Percentiles rank a stretch among this genome's conserved stretches.
Conservation (phyloP, 163 green algal species). For the Chlamydomonas reinhardtii region DNA sequence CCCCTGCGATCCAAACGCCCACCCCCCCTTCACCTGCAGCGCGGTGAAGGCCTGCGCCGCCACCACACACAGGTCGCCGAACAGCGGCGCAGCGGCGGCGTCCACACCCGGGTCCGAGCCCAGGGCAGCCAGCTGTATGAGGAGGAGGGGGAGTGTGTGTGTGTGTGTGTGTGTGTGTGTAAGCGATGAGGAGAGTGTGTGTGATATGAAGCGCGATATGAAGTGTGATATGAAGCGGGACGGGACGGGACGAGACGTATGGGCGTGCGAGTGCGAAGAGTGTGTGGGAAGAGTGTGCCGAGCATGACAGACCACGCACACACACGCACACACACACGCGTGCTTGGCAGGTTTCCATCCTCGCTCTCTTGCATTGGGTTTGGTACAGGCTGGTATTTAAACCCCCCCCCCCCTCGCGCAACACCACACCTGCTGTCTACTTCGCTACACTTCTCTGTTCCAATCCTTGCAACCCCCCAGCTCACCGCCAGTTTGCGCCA, state of each 20-base stretch:
- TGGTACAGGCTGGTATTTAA: too few relatives aligned
- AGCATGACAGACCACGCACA: background rate
- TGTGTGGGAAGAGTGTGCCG: too few relatives aligned
- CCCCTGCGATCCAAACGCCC: background rate
- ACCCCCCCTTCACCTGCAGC: conserved; percentile 33
- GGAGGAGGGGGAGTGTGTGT: background rate
- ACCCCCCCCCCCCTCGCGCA: too few relatives aligned
- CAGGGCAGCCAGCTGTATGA: background rate
- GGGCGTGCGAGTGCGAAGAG: too few relatives aligned
- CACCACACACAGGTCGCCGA: conserved; percentile 88
- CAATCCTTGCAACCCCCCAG: too few relatives aligned
- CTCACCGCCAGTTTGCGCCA: conserved; percentile 14
- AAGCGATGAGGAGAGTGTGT: background rate
- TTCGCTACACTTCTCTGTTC: too few relatives aligned
- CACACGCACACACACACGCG: too few relatives aligned
- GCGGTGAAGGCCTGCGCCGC: conserved; percentile 59
- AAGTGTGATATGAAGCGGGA: background rate
- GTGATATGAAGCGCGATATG: too few relatives aligned
- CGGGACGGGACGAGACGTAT: background rate
- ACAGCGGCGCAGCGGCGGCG: conserved; percentile 66
- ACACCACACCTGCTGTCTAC: too few relatives aligned
- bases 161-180: background rate
- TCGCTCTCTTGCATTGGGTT: too few relatives aligned
- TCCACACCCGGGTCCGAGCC: conserved; percentile 16
- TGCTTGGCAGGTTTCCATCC: too few relatives aligned